Base-by-base conservation (phyloP, 805 yeast genomes). In the Henningerozyma blattae region DNA sequence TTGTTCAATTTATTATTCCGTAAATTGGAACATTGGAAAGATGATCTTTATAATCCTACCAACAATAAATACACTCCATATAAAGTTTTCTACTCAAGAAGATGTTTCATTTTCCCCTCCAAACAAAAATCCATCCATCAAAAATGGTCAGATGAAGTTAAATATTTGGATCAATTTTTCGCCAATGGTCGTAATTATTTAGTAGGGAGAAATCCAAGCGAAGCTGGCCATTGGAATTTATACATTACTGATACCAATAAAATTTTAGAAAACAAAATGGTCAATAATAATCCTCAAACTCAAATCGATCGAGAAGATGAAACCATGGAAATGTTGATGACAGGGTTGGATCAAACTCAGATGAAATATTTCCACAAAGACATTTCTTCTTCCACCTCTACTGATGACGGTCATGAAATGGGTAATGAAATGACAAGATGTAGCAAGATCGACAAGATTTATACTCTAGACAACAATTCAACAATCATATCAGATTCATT, bases 71-170 rank as follows among this genome's bases (percentile, higher is more conserved):
- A 47, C 18, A 53, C 57, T 18, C 75, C 84, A 22, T 70, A 68
- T 58, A 71, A 79, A 45, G 75, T 85, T 5, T 86, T 89, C 48
- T 89, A 91, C 59, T 85, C 96, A 4, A 73, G 96, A 55, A 75
- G 95, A 56, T 71, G 85, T 25, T 87, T 87, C 59, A 77, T 89
- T 89, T 89, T 86, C 56, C 98, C 97, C 8, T 74, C 76, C 28
- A 75, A 69, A 49, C 98, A 89, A 61, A 64, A 68, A 31, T 73
- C 75, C 37, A 77, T 93, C 33, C 97, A 89, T 56, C 70, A 70
- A 37, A 76, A 75, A 47, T 89, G 98, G 98, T 64, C 68, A 27
- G 75, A 72, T 51, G 98, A 89, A 54, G 79, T 86, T 15, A 58
- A 59, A 15, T 73, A 71, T 48, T 70, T 89, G 51, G 75, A 83